Base-by-base conservation (phyloP, 2,329 filamentous ascomycete genomes). In the Ophiostoma triangulosporum region DNA sequence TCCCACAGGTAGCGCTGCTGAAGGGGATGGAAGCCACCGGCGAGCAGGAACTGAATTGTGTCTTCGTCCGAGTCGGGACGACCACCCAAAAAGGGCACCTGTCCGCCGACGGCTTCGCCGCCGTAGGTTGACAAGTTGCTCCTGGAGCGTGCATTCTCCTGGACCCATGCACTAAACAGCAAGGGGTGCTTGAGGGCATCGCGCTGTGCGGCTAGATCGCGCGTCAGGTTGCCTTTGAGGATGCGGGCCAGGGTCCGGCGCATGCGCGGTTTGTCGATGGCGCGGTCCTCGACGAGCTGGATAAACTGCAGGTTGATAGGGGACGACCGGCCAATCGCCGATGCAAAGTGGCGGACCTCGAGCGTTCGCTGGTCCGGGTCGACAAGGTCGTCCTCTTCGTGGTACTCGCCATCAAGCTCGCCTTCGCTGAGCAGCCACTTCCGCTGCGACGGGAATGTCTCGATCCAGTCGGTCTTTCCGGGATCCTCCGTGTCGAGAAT, bases 281-380 rank as follows among this genome's bases (percentile, higher is more conserved):
- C 77, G 29, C 80, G 72, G 32, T 84, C 77, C 17, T 80, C 70
- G 0, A 91, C 66, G 0, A 91, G 78, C 0, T 81, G 78, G 2
- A 91, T 73, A 50, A 88, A 80, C 27, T 86, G 83, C 1, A 76
- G 67, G 60, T 89, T 86, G 0, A 90, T 67, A 0, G 71, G 68
- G 0, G 81, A 78, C 0, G 77, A 66, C 12, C 64, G 71, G 3
- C 26, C 24, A 20, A 77, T 68, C 3, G 70, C 65, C 0, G 66
- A 65, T 0, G 76, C 75, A 7, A 67, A 65, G 4, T 69, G 71
- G 4, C 75, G 69, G 5, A 88, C 72, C 58, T 89, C 84, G 24
- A 90, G 80, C 0, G 80, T 86, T 2, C 81, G 71, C 45, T 84
- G 73, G 33, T 72, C 52, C 56, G 63, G 57, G 7, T 78, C 73